A percentile compares a stretch with the other conserved stretches of the same genome.
phyloP scores from a whole-genome alignment of 345 rosid species.

The Gossypium ekmanianum region DNA sequence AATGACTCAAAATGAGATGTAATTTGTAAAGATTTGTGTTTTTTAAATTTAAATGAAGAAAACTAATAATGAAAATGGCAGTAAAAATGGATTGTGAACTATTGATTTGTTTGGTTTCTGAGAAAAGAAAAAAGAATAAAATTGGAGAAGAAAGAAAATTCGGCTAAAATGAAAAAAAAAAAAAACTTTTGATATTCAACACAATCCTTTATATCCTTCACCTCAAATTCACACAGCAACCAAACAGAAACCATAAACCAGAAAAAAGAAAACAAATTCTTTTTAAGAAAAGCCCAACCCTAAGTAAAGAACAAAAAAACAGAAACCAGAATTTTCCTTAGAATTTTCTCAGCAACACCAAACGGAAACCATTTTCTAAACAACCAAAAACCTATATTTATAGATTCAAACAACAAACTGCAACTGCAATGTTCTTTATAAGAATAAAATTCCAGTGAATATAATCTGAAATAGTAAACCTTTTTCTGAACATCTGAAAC shows the following conservation, averaged over 20 bases:
- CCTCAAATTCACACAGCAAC: constrained; percentile 17
- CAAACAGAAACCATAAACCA: constrained; percentile 12
- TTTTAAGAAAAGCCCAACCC: too few relatives aligned
- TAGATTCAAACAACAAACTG: not conserved
- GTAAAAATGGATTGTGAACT: too few relatives aligned
- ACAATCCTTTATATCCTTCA: not conserved
- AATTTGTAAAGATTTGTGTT: not conserved
- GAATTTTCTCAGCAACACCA: not conserved
- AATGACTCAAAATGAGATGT: not conserved
- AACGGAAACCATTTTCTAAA: not conserved
- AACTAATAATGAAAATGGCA: too few relatives aligned
- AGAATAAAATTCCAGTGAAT: not conserved
- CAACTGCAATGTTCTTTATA: not conserved
- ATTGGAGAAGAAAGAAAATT: not conserved
- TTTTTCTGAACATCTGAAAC: not conserved
- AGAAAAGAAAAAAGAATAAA: not conserved
- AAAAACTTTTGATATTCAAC: not conserved
- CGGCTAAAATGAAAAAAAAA: not conserved
- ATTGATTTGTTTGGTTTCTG: constrained; percentile 17
- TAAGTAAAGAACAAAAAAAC: not conserved
- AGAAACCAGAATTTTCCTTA: not conserved
- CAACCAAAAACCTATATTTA: not conserved
- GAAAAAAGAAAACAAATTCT: not conserved
- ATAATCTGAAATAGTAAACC: not conserved
- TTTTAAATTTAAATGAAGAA: not conserved